These are phyloP conservation scores for Sutorius australiensis DNA, from an alignment of 768 basidiomycete species.

Conservation along the genomic window DNA sequence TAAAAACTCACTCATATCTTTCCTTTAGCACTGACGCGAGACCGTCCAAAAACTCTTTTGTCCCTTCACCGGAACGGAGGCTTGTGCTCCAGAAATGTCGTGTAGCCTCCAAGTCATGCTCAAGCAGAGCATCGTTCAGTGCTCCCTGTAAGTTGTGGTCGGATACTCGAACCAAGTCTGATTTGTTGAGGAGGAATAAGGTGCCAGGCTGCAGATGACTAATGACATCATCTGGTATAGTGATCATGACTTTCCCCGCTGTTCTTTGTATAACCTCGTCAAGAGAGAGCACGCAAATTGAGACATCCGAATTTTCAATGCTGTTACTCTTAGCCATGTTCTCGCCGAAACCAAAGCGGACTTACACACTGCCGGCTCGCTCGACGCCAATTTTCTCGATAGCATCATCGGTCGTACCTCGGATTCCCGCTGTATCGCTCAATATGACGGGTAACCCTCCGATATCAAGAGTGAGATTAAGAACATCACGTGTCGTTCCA, in stretches of 20 bases:
- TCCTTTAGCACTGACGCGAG: slow-evolving; percentile 47
- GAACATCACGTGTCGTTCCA: slow-evolving; percentile 85
- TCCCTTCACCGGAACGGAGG: slow-evolving; percentile 55
- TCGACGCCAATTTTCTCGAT: slow-evolving; percentile 83
- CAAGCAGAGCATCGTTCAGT: slow-evolving; percentile 12
- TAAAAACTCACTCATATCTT: slow-evolving; percentile 20
- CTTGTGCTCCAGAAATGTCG: slow-evolving; percentile 56
- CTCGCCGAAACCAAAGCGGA: slow-evolving; percentile 3
- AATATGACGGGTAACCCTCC: slow-evolving; percentile 79
- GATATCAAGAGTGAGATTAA: slow-evolving; percentile 85
- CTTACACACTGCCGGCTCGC: slow-evolving; percentile 66
- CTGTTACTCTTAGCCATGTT: slow-evolving; percentile 35
- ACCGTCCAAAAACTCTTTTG: slow-evolving; percentile 53
- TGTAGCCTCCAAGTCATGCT: neutral
- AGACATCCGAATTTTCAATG: slow-evolving; percentile 61
- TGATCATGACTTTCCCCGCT: slow-evolving; percentile 12
- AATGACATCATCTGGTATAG: slow-evolving; percentile 45
- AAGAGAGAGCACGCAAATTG: slow-evolving; percentile 79
- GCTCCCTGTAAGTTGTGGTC: slow-evolving; percentile 15
- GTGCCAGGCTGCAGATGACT: slow-evolving; percentile 54
- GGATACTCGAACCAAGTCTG: slow-evolving; percentile 44
- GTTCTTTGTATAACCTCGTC: slow-evolving; percentile 36
- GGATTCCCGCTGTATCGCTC: slow-evolving; percentile 83
- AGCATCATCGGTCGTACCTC: slow-evolving; percentile 56
- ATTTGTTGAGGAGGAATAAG: slow-evolving; percentile 76